These are phyloP conservation scores for Roridomyces roridus DNA, from an alignment of 768 basidiomycete species.

Conservation along the genomic window DNA sequence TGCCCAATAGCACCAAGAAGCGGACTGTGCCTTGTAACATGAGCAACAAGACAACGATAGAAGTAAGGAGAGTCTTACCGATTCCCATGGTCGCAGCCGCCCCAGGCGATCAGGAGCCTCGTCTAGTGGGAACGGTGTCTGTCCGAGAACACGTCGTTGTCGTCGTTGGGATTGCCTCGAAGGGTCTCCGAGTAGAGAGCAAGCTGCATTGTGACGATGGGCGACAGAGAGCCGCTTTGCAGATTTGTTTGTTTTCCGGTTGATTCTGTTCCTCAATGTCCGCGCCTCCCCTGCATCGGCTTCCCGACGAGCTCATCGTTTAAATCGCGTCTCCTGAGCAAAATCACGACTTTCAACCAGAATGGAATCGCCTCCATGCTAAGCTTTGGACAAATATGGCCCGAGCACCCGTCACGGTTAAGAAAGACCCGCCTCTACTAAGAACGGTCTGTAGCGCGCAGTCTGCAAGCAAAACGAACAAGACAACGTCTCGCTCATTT, in stretches of 20 bases:
- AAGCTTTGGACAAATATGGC: background rate
- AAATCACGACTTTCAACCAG: background rate
- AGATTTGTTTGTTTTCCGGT: no score
- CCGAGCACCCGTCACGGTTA: no score
- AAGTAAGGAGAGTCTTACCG: slow-evolving; percentile 53
- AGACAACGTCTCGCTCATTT: background rate
- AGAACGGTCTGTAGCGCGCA: background rate
- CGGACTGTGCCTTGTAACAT: slow-evolving; percentile 60
- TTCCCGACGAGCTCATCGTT: slow-evolving; percentile 1
- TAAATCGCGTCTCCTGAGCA: background rate
- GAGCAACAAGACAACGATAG: background rate
- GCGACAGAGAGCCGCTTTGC: no score
- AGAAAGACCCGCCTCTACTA: background rate
- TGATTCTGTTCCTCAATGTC: no score
- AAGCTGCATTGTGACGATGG: no score
- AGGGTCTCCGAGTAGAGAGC: no score
- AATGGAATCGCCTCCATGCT: background rate
- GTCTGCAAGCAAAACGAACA: background rate
- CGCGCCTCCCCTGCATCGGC: background rate
- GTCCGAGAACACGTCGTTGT: slow-evolving; percentile 71
- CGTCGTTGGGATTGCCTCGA: slow-evolving; percentile 54
- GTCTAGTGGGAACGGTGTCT: slow-evolving; percentile 60
- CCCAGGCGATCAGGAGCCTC: no score
- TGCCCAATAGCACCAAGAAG: no score
- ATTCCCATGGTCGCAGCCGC: no score